These are phyloP conservation scores for Russula earlei DNA, from an alignment of 768 basidiomycete species.

Conservation along the genomic window DNA sequence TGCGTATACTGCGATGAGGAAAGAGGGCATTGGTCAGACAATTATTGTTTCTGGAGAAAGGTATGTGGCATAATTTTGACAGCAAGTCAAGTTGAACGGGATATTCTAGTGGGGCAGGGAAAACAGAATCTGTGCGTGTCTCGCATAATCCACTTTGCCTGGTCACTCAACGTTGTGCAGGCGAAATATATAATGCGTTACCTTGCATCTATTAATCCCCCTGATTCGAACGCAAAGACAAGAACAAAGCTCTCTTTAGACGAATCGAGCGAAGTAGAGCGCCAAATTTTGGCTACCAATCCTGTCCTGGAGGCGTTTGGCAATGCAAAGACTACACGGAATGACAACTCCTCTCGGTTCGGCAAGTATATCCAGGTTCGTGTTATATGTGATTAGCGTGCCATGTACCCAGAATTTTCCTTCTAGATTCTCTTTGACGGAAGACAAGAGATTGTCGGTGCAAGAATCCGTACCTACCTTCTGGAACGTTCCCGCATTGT, in stretches of 20 bases:
- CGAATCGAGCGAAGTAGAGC: slow-evolving; percentile 90
- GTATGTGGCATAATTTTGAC: slow-evolving; percentile 34
- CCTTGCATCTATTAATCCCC: slow-evolving; percentile 93
- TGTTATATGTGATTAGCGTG: slow-evolving; percentile 18
- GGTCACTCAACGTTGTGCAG: slow-evolving; percentile 29
- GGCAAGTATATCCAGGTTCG: slow-evolving; percentile 97
- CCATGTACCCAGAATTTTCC: not conserved
- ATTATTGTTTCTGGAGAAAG: slow-evolving; percentile 99
- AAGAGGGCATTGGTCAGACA: slow-evolving; percentile 90
- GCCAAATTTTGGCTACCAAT: slow-evolving; percentile 97
- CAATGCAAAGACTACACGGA: slow-evolving; percentile 97
- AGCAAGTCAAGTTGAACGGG: slow-evolving; percentile 14
- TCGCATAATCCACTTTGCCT: not conserved
- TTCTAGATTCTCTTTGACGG: slow-evolving; percentile 94
- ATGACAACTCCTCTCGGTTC: slow-evolving; percentile 98
- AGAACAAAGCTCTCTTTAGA: slow-evolving; percentile 69
- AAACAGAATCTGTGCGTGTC: slow-evolving; percentile 83
- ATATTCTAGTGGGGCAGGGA: slow-evolving; percentile 80
- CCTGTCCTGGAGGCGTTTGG: slow-evolving; percentile 98
- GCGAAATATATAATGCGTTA: slow-evolving; percentile 99
- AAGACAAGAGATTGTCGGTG: slow-evolving; percentile 93
- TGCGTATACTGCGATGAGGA: slow-evolving; percentile 95
- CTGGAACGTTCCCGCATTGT: slow-evolving; percentile 96
- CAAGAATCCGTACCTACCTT: slow-evolving; percentile 96
- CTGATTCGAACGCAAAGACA: slow-evolving; percentile 46